These are phyloP conservation scores for Cylindrotheca fusiformis DNA, from an alignment of 108 stramenopile species.

Conservation along the genomic window DNA sequence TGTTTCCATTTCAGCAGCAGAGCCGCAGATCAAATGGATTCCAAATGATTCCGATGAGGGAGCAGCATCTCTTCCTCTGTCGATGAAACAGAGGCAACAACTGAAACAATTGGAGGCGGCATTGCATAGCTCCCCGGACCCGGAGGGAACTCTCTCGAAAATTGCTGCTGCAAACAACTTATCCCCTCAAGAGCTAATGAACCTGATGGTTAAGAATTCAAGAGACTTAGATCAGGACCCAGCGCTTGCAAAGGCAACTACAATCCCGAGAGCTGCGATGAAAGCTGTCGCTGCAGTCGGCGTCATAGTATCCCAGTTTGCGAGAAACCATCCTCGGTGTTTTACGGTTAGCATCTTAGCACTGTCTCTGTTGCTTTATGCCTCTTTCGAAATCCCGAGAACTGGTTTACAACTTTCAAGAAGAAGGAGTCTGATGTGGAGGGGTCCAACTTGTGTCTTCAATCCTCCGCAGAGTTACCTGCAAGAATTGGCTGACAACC, in stretches of 20 bases:
- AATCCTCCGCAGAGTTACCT: constrained; percentile 15
- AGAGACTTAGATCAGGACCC: constrained; percentile 50
- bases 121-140: constrained; percentile 65
- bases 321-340: constrained; percentile 47
- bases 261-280: constrained; percentile 34
- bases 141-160: constrained; percentile 55
- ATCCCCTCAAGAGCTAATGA: constrained; percentile 47
- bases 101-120: constrained; percentile 63
- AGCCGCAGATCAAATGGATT: constrained; percentile 27
- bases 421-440: constrained; percentile 35
- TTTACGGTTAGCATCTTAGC: constrained; percentile 33
- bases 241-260: constrained; percentile 14
- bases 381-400: constrained; percentile 47
- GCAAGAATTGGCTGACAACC: constrained; percentile 17
- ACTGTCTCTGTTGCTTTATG: constrained; percentile 28
- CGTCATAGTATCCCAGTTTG: constrained; percentile 34
- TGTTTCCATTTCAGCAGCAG: too few species aligned
- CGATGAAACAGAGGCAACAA: constrained; percentile 54
- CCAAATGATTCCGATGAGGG: constrained; percentile 36
- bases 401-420: constrained; percentile 65
- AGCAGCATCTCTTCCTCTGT: constrained; percentile 56
- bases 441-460: constrained; percentile 45
- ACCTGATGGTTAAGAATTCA: constrained; percentile 65
- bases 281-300: constrained; percentile 35
- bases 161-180: constrained; percentile 68